Evolutionary conservation across 192 early-diverging fungal species (phyloP).

Genomic region (Glomus cerebriforme): DNA sequence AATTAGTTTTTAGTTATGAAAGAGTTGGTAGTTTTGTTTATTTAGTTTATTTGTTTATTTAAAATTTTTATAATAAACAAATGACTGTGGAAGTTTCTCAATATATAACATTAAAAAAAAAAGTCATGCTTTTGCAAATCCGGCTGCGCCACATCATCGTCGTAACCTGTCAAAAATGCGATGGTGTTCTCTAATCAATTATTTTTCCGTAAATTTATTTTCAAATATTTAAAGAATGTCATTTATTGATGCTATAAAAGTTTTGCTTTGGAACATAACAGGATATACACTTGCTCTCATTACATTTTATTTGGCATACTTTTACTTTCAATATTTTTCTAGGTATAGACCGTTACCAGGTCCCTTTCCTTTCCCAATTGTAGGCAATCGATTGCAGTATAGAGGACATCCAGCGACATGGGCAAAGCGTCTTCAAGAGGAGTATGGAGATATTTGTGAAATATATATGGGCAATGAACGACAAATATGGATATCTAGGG

Average conservation of each 20-base stretch:
- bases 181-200: too few relatives aligned
- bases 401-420: background rate
- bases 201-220: too few relatives aligned
- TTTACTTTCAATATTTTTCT: conserved; percentile 17
- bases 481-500: conserved; percentile 7
- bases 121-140: too few relatives aligned
- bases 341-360: background rate
- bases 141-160: too few relatives aligned
- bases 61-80: too few relatives aligned
- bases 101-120: too few relatives aligned
- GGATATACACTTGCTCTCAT: background rate
- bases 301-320: background rate
- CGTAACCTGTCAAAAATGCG: too few relatives aligned
- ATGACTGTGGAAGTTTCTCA: too few relatives aligned
- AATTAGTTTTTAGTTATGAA: too few relatives aligned
- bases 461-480: conserved; percentile 28
- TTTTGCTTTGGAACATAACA: background rate
- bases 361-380: conserved; percentile 18
- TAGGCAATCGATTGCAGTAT: conserved; percentile 12
- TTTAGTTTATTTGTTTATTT: too few relatives aligned
- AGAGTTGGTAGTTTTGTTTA: too few relatives aligned
- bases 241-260: background rate
- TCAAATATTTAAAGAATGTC: background rate
- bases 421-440: background rate
- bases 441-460: conserved; percentile 32